These are phyloP conservation scores for Hygrocybe coccinea DNA, from an alignment of 768 basidiomycete species.

Conservation along the genomic window DNA sequence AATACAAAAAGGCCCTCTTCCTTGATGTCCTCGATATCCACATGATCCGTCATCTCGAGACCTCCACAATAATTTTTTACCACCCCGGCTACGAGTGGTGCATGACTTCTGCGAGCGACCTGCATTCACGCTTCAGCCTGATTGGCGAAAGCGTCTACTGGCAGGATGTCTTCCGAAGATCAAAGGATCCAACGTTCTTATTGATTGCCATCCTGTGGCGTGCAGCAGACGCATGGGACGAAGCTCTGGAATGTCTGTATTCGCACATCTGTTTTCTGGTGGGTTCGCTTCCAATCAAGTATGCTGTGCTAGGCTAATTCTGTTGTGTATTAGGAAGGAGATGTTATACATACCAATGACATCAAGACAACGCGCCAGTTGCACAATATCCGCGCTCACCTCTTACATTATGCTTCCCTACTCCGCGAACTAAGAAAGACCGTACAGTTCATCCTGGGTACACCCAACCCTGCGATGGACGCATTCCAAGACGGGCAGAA, in stretches of 20 bases:
- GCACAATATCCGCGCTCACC: slow-evolving; percentile 56
- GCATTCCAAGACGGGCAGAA: not conserved
- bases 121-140: slow-evolving; percentile 46
- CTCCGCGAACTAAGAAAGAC: slow-evolving; percentile 52
- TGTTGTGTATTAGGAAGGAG: slow-evolving; percentile 40
- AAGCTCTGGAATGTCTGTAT: slow-evolving; percentile 51
- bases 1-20: slow-evolving; percentile 31
- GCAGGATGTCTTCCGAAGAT: slow-evolving; percentile 37
- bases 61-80: slow-evolving; percentile 48
- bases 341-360: slow-evolving; percentile 39
- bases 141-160: slow-evolving; percentile 47
- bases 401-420: slow-evolving; percentile 53
- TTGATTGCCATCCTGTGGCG: slow-evolving; percentile 55
- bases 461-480: slow-evolving; percentile 51
- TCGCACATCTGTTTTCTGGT: slow-evolving; percentile 47
- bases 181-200: slow-evolving; percentile 52
- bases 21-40: slow-evolving; percentile 48
- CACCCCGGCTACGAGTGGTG: slow-evolving; percentile 31
- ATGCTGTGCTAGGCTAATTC: not conserved
- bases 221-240: slow-evolving; percentile 58
- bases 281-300: slow-evolving; percentile 13
- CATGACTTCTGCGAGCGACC: slow-evolving; percentile 35
- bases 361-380: slow-evolving; percentile 49
- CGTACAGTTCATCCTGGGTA: slow-evolving; percentile 45
- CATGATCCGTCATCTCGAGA: slow-evolving; percentile 39